A percentile compares a stretch with the other conserved stretches of the same genome.
Evolutionary conservation across 345 rosid genomes (phyloP).

Genomic region (Trapa bicornis): DNA sequence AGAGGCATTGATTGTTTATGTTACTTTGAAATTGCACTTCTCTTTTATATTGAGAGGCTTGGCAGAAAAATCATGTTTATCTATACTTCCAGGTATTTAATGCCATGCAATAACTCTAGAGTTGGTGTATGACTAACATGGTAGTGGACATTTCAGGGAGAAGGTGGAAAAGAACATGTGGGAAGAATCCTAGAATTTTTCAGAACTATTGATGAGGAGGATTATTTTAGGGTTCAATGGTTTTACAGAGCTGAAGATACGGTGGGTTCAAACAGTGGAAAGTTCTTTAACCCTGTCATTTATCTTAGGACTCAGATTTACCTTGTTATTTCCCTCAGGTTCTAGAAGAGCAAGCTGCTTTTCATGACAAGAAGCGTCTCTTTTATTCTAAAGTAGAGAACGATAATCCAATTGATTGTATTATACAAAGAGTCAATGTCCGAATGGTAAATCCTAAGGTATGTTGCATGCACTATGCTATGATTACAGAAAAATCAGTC

Average conservation of each 20-base stretch:
- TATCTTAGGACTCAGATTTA: slow-evolving; percentile 6
- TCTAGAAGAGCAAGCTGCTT: slow-evolving; percentile 43
- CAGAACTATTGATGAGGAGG: slow-evolving; percentile 53
- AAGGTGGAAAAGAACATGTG: slow-evolving; percentile 37
- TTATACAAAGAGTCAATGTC: slow-evolving; percentile 58
- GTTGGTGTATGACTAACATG: slow-evolving; percentile 1
- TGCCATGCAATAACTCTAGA: background rate
- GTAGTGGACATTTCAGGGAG: slow-evolving; percentile 43
- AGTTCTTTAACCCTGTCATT: background rate
- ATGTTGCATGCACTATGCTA: slow-evolving; percentile 14
- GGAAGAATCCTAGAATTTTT: slow-evolving; percentile 78
- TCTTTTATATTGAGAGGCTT: background rate
- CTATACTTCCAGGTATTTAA: background rate
- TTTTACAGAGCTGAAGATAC: slow-evolving; percentile 91
- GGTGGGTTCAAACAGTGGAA: slow-evolving; percentile 23
- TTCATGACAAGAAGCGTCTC: slow-evolving; percentile 62
- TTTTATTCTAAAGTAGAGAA: slow-evolving; percentile 85
- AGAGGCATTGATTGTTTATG: background rate
- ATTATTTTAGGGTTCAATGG: slow-evolving; percentile 88
- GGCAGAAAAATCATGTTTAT: background rate
- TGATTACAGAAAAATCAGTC: background rate
- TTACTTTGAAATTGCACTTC: background rate
- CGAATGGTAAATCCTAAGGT: slow-evolving; percentile 45
- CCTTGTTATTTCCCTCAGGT: slow-evolving; percentile 34
- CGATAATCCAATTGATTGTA: slow-evolving; percentile 78